phyloP scores from a whole-genome alignment of 371 early-diverging fungal species.

The Mucor velutinosus region DNA sequence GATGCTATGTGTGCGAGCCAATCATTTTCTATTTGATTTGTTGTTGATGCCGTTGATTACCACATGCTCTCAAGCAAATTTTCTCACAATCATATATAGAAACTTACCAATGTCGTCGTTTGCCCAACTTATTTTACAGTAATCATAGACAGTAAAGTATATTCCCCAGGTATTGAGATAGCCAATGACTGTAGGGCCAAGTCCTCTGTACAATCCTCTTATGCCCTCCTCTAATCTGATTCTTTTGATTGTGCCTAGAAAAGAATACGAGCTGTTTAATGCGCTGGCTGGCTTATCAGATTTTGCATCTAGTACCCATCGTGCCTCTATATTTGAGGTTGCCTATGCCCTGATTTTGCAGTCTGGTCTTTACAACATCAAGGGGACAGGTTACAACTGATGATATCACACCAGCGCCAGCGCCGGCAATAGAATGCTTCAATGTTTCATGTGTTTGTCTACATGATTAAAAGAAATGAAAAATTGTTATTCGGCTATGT shows the following conservation, averaged over 20 bases:
- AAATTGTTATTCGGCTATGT: not conserved
- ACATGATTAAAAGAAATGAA: not conserved
- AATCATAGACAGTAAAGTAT: slow-evolving; percentile 84
- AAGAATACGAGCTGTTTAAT: not conserved
- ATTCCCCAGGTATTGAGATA: slow-evolving; percentile 93
- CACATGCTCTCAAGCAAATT: not conserved
- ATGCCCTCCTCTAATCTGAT: slow-evolving; percentile 88
- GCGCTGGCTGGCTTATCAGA: not conserved
- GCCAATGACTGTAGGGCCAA: slow-evolving; percentile 86
- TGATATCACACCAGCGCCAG: slow-evolving; percentile 82
- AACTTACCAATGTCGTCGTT: slow-evolving; percentile 19
- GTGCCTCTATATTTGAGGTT: slow-evolving; percentile 50
- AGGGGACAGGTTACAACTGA: slow-evolving; percentile 90
- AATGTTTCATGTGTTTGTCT: slow-evolving; percentile 59
- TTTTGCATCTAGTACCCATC: slow-evolving; percentile 25
- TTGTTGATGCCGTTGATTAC: slow-evolving; percentile 22
- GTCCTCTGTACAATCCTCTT: slow-evolving; percentile 88
- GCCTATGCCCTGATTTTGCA: slow-evolving; percentile 87
- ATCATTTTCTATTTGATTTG: slow-evolving; percentile 28
- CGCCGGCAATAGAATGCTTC: slow-evolving; percentile 81
- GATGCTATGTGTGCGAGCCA: slow-evolving; percentile 77
- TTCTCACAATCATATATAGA: slow-evolving; percentile 22
- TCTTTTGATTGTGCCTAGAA: slow-evolving; percentile 63
- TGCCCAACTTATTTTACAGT: slow-evolving; percentile 53
- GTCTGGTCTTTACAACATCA: slow-evolving; percentile 93